Conservation (phyloP, 371 early-diverging fungal genomes). For the Saksenaea vasiformis region DNA sequence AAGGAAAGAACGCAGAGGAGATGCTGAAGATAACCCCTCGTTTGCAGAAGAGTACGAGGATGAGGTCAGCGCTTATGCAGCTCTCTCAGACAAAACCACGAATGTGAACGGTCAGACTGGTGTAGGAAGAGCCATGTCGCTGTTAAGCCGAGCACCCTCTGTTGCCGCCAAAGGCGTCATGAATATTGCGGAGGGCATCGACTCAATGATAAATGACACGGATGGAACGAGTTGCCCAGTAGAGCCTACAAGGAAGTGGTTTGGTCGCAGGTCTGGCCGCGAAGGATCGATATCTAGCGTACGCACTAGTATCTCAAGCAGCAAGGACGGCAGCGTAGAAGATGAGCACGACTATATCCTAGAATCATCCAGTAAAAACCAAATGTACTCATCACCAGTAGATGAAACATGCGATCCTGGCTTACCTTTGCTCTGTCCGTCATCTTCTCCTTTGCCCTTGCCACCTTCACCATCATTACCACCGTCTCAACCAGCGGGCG, state of each 20-base stretch:
- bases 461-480: background rate
- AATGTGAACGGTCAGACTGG: constrained; percentile 7
- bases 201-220: background rate
- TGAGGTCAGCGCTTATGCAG: constrained; percentile 22
- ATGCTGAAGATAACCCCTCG: constrained; percentile 17
- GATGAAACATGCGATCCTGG: background rate
- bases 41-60: constrained; percentile 43
- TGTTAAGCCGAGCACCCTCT: constrained; percentile 20
- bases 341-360: constrained; percentile 5
- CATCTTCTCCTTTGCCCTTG: too few species aligned
- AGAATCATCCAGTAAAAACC: background rate
- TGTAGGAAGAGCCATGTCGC: constrained; percentile 21
- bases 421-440: background rate
- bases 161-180: constrained; percentile 20
- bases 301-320: constrained; percentile 8
- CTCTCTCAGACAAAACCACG: constrained; percentile 5
- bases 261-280: constrained; percentile 16
- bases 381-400: background rate
- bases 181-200: background rate
- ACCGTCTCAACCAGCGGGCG: background rate
- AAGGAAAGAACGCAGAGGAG: constrained; percentile 38
- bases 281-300: constrained; percentile 34
- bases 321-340: background rate
- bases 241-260: constrained; percentile 14
- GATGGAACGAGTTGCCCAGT: constrained; percentile 16